phyloP scores from a whole-genome alignment of 495 filamentous ascomycete genomes.

The Xylaria sp. region DNA sequence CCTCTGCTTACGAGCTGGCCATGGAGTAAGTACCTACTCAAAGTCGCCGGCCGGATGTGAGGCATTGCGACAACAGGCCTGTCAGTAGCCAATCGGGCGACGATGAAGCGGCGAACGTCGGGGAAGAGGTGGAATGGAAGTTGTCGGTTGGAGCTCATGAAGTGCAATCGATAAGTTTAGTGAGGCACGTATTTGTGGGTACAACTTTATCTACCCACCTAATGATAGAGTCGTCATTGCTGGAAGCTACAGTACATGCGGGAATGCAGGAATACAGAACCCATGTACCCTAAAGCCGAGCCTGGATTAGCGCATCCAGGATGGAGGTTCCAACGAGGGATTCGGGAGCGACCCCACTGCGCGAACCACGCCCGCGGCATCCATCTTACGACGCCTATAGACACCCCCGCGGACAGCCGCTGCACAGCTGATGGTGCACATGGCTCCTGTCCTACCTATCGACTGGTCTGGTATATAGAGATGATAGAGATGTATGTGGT shows the following conservation, averaged over 20 bases:
- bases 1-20: conserved; percentile 49
- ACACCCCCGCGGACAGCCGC: neutral
- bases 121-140: neutral
- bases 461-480: no score
- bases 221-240: no score
- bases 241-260: no score
- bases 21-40: conserved; percentile 57
- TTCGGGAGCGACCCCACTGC: neutral
- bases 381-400: no score
- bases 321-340: neutral
- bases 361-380: conserved; percentile 1
- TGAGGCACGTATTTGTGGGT: neutral
- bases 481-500: no score
- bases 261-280: neutral
- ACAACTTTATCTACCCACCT: no score
- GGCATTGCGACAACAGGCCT: conserved; percentile 37
- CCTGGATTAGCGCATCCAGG: conserved; percentile 2
- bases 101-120: neutral
- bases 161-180: no score
- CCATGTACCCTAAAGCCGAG: neutral
- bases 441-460: no score
- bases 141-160: neutral
- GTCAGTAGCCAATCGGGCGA: neutral
- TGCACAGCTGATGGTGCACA: neutral
- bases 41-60: conserved; percentile 42